Evolutionary conservation across 495 filamentous ascomycete genomes (phyloP), one percentile per base, ranked within the genome.

Genomic region (Jackrogersella minutella): DNA sequence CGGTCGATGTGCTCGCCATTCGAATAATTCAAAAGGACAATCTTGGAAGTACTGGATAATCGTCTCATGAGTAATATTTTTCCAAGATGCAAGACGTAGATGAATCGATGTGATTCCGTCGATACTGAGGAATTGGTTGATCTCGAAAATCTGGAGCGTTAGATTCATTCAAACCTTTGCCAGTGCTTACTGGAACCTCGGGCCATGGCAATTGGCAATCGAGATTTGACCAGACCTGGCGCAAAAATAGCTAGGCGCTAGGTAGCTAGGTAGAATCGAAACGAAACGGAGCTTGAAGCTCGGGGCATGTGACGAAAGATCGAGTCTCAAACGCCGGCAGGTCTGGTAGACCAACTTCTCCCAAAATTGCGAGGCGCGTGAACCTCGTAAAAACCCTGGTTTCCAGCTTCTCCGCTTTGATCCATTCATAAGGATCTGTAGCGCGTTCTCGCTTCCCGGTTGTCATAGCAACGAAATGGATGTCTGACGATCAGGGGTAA

Each of bases 391-490:
- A 51, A 64, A 65, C 19, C 33, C 62, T 47, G 44, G 36, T 37
- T 61, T 37, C 50, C 26, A 30, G 37, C 34, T 59, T 62, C 59
- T 70, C 66, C 69, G 55, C 66, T 68, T 68, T 64, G 36, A 64
- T 53, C 36, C 33, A 43, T 30, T 30, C 28, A 43, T 51, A 64
- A 62, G 57, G 62, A 62, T 62, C 30, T 19, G 50, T 59, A 62
- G 69, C 63, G 62, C 47, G 64, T 60, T 26, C 33, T 59, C 14
- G 41, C n/a, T 51, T 55, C 41, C 57, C 64, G 58, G 70, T 74
- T 70, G 72, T 73, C 72, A 70, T 73, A 40, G 66, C 69, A 74
- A 74, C 71, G 54, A 37, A 44, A 34, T 53, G 56, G 64, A 57
- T 31, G 47, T 55, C 44, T 31, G 67, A 21, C 58, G 72, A 66